phyloP scores from a whole-genome alignment of 2,329 filamentous ascomycete genomes.

The Trichoderma lentiforme region DNA sequence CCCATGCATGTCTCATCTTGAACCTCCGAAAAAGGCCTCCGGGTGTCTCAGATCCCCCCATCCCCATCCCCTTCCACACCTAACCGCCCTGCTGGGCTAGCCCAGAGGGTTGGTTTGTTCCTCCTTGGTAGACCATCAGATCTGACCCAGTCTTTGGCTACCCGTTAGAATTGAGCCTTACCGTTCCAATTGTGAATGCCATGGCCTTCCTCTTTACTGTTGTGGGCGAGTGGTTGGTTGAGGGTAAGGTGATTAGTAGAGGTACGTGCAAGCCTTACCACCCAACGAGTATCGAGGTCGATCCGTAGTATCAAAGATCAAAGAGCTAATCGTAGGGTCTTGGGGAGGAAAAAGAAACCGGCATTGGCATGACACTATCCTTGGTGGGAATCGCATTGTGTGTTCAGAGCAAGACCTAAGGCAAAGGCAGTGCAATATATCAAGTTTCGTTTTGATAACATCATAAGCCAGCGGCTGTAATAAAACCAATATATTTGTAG shows the following conservation, averaged over 20 bases:
- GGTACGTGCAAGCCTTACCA: constrained; percentile 44
- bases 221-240: constrained; percentile 90
- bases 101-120: not conserved
- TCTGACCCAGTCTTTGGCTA: constrained; percentile 33
- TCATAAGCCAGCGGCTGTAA: not conserved
- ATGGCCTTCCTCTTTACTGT: constrained; percentile 95
- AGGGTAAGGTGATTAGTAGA: constrained; percentile 82
- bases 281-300: not conserved
- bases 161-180: constrained; percentile 73
- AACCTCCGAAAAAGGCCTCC: not conserved
- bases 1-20: not conserved
- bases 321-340: not conserved
- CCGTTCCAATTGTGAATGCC: constrained; percentile 92
- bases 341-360: constrained; percentile 60
- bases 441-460: not conserved
- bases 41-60: not conserved
- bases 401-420: constrained; percentile 62
- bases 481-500: not conserved
- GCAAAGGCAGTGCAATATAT: not conserved
- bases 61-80: not conserved
- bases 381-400: constrained; percentile 78
- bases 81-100: constrained; percentile 5
- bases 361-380: constrained; percentile 76
- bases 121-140: not conserved
- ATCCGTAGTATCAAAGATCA: not conserved